phyloP scores from a whole-genome alignment of 306 rosid species.

The Hippophae rhamnoides region DNA sequence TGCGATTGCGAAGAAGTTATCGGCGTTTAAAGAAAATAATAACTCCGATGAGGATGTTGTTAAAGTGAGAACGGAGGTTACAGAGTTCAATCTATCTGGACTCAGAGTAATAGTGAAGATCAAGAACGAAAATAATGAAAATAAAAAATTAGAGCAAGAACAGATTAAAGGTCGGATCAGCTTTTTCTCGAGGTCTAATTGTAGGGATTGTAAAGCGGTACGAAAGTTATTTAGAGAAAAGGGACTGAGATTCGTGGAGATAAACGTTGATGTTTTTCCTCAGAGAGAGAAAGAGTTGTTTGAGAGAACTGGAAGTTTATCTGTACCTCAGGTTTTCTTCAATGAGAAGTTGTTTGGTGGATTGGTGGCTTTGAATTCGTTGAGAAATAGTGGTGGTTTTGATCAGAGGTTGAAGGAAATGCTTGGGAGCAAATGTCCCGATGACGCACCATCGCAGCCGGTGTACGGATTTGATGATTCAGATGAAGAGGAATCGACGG shows the following conservation, averaged over 20 bases:
- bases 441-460: slow-evolving; percentile 55
- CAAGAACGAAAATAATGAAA: slow-evolving; percentile 22
- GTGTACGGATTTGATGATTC: slow-evolving; percentile 51
- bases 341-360: slow-evolving; percentile 87
- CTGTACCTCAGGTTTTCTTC: slow-evolving; percentile 89
- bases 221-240: slow-evolving; percentile 51
- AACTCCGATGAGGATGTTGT: slow-evolving; percentile 4
- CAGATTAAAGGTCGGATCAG: slow-evolving; percentile 55
- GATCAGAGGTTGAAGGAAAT: slow-evolving; percentile 55
- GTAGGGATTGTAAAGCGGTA: slow-evolving; percentile 86
- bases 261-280: slow-evolving; percentile 75
- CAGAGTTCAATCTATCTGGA: slow-evolving; percentile 62
- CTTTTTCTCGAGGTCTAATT: slow-evolving; percentile 77
- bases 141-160: not conserved
- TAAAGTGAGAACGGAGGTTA: slow-evolving; percentile 20
- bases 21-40: slow-evolving; percentile 34
- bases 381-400: slow-evolving; percentile 68
- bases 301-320: slow-evolving; percentile 41
- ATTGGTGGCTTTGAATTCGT: slow-evolving; percentile 70
- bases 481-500: slow-evolving; percentile 31
- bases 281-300: slow-evolving; percentile 61
- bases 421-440: slow-evolving; percentile 38
- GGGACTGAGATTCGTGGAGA: slow-evolving; percentile 58
- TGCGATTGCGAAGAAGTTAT: slow-evolving; percentile 44
- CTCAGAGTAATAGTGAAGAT: slow-evolving; percentile 47